Evolutionary conservation across 2,329 filamentous ascomycete species (phyloP), one percentile per base, ranked within the genome.

Genomic region (Cladosporium velox): DNA sequence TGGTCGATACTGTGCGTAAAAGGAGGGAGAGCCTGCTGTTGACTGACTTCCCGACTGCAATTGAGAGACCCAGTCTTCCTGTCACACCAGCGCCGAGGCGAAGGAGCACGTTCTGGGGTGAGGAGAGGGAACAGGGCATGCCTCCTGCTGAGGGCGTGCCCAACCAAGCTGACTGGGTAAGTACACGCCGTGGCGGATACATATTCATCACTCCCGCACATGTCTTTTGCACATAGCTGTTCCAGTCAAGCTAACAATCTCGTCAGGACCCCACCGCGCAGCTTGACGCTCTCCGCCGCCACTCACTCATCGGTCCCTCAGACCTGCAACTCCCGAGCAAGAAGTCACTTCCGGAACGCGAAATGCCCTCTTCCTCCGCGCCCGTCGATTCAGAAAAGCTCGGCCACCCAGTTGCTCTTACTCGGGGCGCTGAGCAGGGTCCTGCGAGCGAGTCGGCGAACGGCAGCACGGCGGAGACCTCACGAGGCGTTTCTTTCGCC

Each of bases 121-220:
- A 82, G 30, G 86, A 86, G 67, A 83, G 83, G 60, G 82, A 82
- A 44, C 79, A 82, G 69, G 84, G 84, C 69, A 83, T 97, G 71
- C 92, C 92, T 68, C 82, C 83, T 70, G 93, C 93, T 59, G 87
- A 91, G 76, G 93, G 92, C 61, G 93, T 97, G 70, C 93, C 93
- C 68, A 84, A 87, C 78, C 93, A 97, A 85, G 86, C 87, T 76
- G 92, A 97, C 79, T 97, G 94, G 94, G 93, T 97, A 92, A 90
- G 92, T 55, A 55, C 28, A 79, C 71, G 70, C 68, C 76, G 70
- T 70, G 72, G 70, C 68, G 82, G 26, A 18, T 4, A 3, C 15
- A n/a, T 1, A 30, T 21, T 15, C 24, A 11, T 21, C 3, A 32
- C 4, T 32, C 12, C 26, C 11, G 21, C 24, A n/a, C 3, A 6